phyloP scores from a whole-genome alignment of 345 rosid genomes.

The Hibiscus syriacus region DNA sequence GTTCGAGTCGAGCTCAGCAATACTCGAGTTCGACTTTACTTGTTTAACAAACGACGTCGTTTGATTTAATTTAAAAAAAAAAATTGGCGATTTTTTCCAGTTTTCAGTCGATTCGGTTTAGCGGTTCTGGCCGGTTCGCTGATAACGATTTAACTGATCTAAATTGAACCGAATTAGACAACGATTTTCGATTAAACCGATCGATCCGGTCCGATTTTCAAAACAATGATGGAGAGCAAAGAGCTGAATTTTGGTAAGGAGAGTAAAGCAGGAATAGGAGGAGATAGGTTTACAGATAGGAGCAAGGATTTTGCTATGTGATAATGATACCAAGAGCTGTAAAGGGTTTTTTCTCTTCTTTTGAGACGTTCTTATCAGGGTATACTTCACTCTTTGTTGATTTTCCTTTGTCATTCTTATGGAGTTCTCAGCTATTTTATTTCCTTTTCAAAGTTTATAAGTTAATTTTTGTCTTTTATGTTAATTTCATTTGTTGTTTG shows the following conservation, averaged over 20 bases:
- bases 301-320: constrained; percentile 96
- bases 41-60: too few species aligned
- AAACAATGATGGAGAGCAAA: constrained; percentile 34
- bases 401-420: constrained; percentile 51
- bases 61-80: too few species aligned
- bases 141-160: too few species aligned
- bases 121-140: too few species aligned
- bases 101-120: too few species aligned
- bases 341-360: constrained; percentile 70
- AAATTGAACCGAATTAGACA: too few species aligned
- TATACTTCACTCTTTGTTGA: constrained; percentile 22
- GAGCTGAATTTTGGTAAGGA: constrained; percentile 57
- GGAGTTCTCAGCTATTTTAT: constrained; percentile 48
- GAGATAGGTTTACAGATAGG: constrained; percentile 77
- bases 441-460: background rate
- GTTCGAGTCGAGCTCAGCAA: too few species aligned
- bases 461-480: background rate
- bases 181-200: too few species aligned
- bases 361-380: constrained; percentile 90
- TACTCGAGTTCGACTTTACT: too few species aligned
- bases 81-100: too few species aligned
- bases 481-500: background rate
- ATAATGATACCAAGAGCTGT: constrained; percentile 67
- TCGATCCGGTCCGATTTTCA: too few species aligned
- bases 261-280: constrained; percentile 26